phyloP scores from a whole-genome alignment of 768 basidiomycete genomes.

The Rhodotorula kratochvilovae region DNA sequence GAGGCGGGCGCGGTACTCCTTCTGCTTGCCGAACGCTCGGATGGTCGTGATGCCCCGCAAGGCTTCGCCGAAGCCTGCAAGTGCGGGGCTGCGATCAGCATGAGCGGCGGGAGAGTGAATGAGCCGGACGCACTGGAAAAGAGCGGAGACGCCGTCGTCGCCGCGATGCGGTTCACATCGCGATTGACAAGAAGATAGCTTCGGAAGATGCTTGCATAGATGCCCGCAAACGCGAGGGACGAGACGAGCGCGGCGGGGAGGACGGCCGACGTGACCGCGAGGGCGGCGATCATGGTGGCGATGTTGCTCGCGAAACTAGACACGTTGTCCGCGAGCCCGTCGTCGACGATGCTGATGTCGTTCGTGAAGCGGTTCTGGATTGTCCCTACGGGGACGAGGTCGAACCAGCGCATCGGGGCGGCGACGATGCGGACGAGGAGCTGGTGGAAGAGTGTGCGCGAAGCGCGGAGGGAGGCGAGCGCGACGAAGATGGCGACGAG shows the following conservation, averaged over 20 bases:
- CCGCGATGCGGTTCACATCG: conserved; percentile 56
- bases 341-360: conserved; percentile 51
- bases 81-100: too few species aligned
- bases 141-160: conserved; percentile 48
- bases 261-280: conserved; percentile 60
- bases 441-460: conserved; percentile 52
- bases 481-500: conserved; percentile 3
- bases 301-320: conserved; percentile 10
- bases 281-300: conserved; percentile 54
- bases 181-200: conserved; percentile 61
- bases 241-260: conserved; percentile 64
- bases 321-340: conserved; percentile 15
- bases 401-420: conserved; percentile 66
- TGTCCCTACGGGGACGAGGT: conserved; percentile 67
- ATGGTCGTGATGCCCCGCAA: conserved; percentile 48
- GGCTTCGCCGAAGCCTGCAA: conserved; percentile 44
- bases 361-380: conserved; percentile 72
- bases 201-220: conserved; percentile 64
- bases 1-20: conserved; percentile 65
- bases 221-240: conserved; percentile 62
- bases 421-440: conserved; percentile 58
- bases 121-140: conserved; percentile 41
- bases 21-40: conserved; percentile 51
- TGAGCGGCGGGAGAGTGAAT: too few species aligned
- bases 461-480: conserved; percentile 4